A percentile compares a stretch with the other conserved stretches of the same genome.
These are phyloP conservation scores for Tulasnella sp. DNA, from an alignment of 768 basidiomycete genomes.

Conservation along the genomic window DNA sequence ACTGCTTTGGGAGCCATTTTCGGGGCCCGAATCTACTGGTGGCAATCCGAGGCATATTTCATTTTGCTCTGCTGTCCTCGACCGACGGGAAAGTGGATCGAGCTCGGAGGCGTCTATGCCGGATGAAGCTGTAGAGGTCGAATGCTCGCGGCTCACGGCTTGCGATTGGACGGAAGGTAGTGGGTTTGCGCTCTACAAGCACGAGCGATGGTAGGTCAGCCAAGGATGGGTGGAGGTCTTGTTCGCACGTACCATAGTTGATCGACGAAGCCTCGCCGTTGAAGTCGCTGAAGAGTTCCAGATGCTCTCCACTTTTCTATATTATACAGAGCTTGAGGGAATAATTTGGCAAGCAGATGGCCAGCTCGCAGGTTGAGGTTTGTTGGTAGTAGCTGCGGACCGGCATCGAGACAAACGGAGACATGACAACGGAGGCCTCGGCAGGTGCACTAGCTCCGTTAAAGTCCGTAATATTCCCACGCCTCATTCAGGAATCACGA, in stretches of 20 bases:
- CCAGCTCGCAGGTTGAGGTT: too few relatives aligned
- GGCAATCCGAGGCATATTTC: not conserved
- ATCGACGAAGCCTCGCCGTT: not conserved
- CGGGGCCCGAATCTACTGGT: not conserved
- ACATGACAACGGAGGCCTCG: too few relatives aligned
- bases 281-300: not conserved
- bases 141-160: not conserved
- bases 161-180: not conserved
- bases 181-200: not conserved
- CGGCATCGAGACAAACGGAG: not conserved
- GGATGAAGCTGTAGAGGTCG: not conserved
- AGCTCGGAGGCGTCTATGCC: not conserved
- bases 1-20: not conserved
- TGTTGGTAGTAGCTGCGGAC: not conserved
- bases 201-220: not conserved
- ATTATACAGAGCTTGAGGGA: not conserved
- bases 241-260: not conserved
- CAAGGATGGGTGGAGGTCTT: not conserved
- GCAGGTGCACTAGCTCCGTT: too few relatives aligned
- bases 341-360: too few relatives aligned
- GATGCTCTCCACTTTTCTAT: not conserved
- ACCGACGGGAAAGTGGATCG: not conserved
- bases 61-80: not conserved
- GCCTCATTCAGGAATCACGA: not conserved
- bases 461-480: not conserved